A percentile compares a stretch with the other conserved stretches of the same genome.
These are phyloP conservation scores for Trichophaea hybrida DNA, from an alignment of 2,329 filamentous ascomycete genomes.

Conservation along the genomic window DNA sequence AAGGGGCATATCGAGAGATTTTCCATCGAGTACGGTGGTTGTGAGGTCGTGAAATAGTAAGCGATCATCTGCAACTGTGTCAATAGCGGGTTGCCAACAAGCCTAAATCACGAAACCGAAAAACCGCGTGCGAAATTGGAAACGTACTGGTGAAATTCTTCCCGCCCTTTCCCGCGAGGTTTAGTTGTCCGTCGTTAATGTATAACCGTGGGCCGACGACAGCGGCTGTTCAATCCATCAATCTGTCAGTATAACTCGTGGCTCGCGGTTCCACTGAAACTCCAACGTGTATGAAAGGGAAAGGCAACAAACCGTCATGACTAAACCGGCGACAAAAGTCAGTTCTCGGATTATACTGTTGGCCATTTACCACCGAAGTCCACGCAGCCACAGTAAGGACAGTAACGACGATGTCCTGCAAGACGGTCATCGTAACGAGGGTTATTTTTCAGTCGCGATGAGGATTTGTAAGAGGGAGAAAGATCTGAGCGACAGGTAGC, in stretches of 20 bases:
- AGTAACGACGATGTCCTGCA: background rate
- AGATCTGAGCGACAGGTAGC: too few relatives aligned
- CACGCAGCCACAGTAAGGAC: background rate
- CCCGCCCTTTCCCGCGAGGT: conserved; percentile 36
- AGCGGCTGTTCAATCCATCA: conserved; percentile 30
- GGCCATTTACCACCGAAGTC: background rate
- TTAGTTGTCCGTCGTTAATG: conserved; percentile 47
- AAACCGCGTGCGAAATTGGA: background rate
- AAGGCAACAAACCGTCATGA: conserved; percentile 36
- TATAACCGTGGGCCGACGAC: conserved; percentile 46
- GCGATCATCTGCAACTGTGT: conserved; percentile 35
- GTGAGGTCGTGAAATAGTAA: conserved; percentile 42
- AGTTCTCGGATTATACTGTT: conserved; percentile 49
- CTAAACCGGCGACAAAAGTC: conserved; percentile 41
- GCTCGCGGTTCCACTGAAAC: background rate
- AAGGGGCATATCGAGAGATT: conserved; percentile 36
- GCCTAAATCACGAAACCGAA: conserved; percentile 4
- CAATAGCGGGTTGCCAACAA: conserved; percentile 5
- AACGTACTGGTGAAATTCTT: conserved; percentile 43
- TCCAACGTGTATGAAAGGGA: background rate
- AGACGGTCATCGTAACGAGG: too few relatives aligned
- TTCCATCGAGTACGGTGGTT: conserved; percentile 32
- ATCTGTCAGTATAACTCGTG: background rate
- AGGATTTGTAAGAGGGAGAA: background rate
- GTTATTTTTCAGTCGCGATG: background rate